phyloP scores from a whole-genome alignment of 345 rosid genomes.

The Capsella bursapastoris region DNA sequence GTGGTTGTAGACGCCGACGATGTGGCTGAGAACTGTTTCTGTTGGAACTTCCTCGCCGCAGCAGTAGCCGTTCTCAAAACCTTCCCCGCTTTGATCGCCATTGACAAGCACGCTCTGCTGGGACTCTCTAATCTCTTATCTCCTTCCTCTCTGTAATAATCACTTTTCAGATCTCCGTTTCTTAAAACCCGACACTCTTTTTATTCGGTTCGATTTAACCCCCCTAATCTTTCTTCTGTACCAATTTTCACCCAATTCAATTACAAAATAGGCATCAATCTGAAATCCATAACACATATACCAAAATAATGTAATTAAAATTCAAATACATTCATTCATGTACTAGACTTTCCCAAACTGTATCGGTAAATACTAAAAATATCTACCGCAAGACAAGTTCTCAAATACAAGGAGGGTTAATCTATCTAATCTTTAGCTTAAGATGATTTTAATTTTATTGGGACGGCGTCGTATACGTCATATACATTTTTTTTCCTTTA shows the following conservation, averaged over 20 bases:
- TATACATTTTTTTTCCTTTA: no score
- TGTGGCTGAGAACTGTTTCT: constrained; percentile 21
- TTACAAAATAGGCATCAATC: background rate
- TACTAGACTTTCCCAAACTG: no score
- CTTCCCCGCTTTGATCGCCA: constrained; percentile 44
- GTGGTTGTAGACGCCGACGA: background rate
- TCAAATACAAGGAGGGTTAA: no score
- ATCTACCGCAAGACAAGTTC: no score
- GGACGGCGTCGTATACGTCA: no score
- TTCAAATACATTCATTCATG: no score
- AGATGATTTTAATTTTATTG: no score
- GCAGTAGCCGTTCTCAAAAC: constrained; percentile 42
- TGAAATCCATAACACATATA: background rate
- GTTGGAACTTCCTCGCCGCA: constrained; percentile 33
- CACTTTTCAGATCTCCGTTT: constrained; percentile 29
- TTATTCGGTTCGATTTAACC: constrained; percentile 5
- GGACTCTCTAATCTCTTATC: background rate
- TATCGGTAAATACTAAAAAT: no score
- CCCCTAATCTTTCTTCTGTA: background rate
- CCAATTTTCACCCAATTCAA: background rate
- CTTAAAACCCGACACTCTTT: background rate
- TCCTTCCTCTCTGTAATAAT: background rate
- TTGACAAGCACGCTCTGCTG: background rate
- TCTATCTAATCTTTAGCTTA: no score
- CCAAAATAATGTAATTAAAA: background rate